Evolutionary conservation across 345 rosid species (phyloP), one percentile per base, ranked within the genome.

Genomic region (Sonneratia caseolaris): DNA sequence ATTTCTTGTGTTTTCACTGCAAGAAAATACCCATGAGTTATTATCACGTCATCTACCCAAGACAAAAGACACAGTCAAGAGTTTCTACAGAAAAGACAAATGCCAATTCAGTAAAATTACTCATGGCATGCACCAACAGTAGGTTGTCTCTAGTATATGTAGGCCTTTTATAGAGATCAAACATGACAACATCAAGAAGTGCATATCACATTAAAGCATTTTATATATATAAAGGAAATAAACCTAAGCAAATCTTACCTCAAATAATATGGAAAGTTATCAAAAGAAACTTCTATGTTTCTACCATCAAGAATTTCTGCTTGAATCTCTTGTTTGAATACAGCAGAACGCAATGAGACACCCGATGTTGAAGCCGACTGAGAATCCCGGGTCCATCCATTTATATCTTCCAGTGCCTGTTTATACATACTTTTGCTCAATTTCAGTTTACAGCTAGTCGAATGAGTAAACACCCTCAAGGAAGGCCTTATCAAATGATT

Each of bases 241-340:
- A 40, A 22, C 49, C 16, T 38, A 15, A 79, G 72, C 59, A 22
- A 47, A 68, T 7, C 48, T 72, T 81, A 93, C 98, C 98, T 93
- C 72, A 93, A 78, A 83, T 89, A 89, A 76, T 93, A 91, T 38
- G 98, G 98, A 71, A 93, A 93, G 68, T 82, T 76, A 42, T 91
- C 90, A 72, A 93, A 89, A 73, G 98, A 87, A 70, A 85, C 97
- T 73, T 85, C 78, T 71, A 85, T 74, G 72, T 76, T 82, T 86
- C 79, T 75, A 65, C 97, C 98, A 81, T 88, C 96, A 56, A 93
- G 85, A 75, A 91, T 88, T 79, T 92, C 89, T 55, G 91, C 90
- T 72, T 77, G 78, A 77, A 91, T 79, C 65, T 78, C 87, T 70
- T 89, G 87, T 75, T 79, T 89, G 81, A 93, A 83, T 37, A 81